Percentiles rank a stretch among this genome's conserved stretches.
Evolutionary conservation across 768 basidiomycete species (phyloP).

Genomic region (Kwoniella dendrophila): DNA sequence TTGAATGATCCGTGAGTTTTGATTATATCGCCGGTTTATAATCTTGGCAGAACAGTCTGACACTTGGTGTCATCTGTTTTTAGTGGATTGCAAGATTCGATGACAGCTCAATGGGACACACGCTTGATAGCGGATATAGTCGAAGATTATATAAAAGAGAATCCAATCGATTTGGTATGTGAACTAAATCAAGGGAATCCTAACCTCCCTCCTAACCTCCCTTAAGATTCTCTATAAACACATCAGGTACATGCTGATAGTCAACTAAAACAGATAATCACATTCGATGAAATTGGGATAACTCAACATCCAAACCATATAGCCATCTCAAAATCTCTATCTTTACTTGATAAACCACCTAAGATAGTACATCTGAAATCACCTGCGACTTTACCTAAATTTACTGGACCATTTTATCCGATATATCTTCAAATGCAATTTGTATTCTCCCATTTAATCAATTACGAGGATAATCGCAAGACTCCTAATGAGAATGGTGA

Average conservation of each 20-base stretch:
- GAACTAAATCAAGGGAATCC: background rate
- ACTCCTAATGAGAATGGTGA: background rate
- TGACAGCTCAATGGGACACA: conserved; percentile 62
- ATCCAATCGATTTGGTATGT: conserved; percentile 69
- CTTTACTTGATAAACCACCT: conserved; percentile 50
- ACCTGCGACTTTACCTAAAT: conserved; percentile 39
- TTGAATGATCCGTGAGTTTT: conserved; percentile 71
- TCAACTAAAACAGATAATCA: conserved; percentile 66
- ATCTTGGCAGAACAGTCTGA: background rate
- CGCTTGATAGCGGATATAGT: conserved; percentile 59
- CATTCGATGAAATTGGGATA: conserved; percentile 76
- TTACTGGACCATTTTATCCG: conserved; percentile 37
- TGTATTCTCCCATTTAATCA: background rate
- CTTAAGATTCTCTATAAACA: too few relatives aligned
- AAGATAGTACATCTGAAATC: conserved; percentile 28
- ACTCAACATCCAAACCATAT: conserved; percentile 87
- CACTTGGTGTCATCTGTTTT: background rate
- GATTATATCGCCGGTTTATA: background rate
- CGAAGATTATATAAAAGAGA: conserved; percentile 62
- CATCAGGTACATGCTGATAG: background rate
- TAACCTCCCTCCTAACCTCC: background rate
- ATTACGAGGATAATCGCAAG: background rate
- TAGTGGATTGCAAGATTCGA: conserved; percentile 20
- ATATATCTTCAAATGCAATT: conserved; percentile 5
- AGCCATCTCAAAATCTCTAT: conserved; percentile 66